These are phyloP conservation scores for Geotrichum histeridarum DNA, from an alignment of 1,139 yeast genomes.

Conservation along the genomic window DNA sequence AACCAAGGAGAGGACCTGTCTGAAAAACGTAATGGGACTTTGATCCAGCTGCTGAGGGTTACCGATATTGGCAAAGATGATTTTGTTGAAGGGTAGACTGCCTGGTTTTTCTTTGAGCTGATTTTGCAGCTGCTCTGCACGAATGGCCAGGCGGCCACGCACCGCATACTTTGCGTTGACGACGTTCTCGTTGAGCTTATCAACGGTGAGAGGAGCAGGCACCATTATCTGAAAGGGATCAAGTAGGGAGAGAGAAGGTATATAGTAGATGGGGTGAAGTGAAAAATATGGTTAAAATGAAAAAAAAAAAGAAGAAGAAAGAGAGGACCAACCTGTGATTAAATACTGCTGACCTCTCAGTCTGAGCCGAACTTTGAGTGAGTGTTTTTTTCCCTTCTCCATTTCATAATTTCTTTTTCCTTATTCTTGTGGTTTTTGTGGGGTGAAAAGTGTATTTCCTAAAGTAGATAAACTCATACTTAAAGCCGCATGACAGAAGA, in stretches of 20 bases:
- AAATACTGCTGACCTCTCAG: neutral
- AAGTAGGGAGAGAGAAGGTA: neutral
- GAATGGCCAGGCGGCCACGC: conserved; percentile 85
- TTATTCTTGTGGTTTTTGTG: too few relatives aligned
- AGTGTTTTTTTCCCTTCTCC: too few relatives aligned
- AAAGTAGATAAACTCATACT: too few relatives aligned
- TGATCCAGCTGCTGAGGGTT: conserved; percentile 96
- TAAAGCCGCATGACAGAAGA: too few relatives aligned
- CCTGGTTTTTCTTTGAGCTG: conserved; percentile 50
- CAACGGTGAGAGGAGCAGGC: conserved; percentile 27
- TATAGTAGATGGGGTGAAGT: neutral
- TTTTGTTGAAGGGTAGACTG: conserved; percentile 68
- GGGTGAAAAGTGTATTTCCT: too few relatives aligned
- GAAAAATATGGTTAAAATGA: neutral
- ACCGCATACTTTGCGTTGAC: conserved; percentile 91
- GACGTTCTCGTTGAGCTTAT: conserved; percentile 67
- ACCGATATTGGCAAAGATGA: conserved; percentile 89
- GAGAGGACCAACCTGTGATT: neutral
- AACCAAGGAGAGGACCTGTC: conserved; percentile 79
- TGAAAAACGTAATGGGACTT: conserved; percentile 87
- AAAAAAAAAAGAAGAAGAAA: neutral
- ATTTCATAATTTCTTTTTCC: too few relatives aligned
- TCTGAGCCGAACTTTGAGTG: too few relatives aligned
- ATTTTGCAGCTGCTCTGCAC: conserved; percentile 76
- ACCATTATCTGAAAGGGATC: neutral